Evolutionary conservation across 2,329 filamentous ascomycete genomes (phyloP).

Genomic region (Coniella vitis): DNA sequence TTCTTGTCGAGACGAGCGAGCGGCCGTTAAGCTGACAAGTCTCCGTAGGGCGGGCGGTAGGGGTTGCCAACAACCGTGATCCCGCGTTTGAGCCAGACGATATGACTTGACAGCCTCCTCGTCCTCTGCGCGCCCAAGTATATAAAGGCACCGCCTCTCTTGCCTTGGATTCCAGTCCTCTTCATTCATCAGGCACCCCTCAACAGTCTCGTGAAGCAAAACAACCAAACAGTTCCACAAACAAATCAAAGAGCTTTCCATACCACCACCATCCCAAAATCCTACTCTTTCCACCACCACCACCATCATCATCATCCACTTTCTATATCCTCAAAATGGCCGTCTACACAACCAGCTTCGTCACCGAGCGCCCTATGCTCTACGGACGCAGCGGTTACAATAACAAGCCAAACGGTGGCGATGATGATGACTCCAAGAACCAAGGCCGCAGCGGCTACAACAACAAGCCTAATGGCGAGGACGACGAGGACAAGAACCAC

Average conservation of each 20-base stretch:
- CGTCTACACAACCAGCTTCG: conserved; percentile 24
- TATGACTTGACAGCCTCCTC: conserved; percentile 14
- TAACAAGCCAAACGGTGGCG: conserved; percentile 24
- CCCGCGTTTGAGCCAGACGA: not conserved
- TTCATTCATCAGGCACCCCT: conserved; percentile 18
- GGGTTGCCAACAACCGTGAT: not conserved
- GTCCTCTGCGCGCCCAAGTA: conserved; percentile 8
- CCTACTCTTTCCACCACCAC: not conserved
- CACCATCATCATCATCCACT: conserved; percentile 3
- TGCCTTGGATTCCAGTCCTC: conserved; percentile 17
- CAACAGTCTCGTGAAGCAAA: conserved; percentile 17
- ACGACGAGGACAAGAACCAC: conserved; percentile 28
- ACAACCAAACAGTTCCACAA: conserved; percentile 7
- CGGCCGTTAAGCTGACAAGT: conserved; percentile 9
- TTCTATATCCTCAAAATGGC: conserved; percentile 28
- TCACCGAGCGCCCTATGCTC: conserved; percentile 31
- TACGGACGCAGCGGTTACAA: conserved; percentile 37
- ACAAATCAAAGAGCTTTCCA: not conserved
- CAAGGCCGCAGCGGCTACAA: conserved; percentile 43
- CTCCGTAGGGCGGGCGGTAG: conserved; percentile 8
- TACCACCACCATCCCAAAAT: no score
- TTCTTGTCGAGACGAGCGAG: not conserved
- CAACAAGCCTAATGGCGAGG: conserved; percentile 22
- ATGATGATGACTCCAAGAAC: conserved; percentile 28
- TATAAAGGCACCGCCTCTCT: conserved; percentile 20